Percentiles rank a stretch among this genome's conserved stretches.
Conservation (phyloP, 2,329 filamentous ascomycete genomes). For the Ceratocystis smalleyi region DNA sequence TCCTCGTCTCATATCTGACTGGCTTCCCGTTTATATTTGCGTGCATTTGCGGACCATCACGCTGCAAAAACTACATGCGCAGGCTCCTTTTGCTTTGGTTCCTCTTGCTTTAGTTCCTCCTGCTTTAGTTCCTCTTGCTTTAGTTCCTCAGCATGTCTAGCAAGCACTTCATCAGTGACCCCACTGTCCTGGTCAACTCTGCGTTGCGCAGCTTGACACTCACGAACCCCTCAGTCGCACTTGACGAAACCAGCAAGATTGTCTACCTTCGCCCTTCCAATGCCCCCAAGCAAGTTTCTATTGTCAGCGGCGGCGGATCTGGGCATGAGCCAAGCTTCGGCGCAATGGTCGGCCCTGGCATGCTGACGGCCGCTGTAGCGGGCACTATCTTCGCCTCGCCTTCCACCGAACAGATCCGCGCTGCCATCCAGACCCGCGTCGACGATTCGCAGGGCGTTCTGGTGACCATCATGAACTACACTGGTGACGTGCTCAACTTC, state of each 20-base stretch:
- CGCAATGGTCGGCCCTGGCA: constrained; percentile 66
- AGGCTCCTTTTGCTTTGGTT: not conserved
- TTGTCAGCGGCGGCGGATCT: constrained; percentile 76
- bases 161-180: constrained; percentile 85
- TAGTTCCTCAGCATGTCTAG: constrained; percentile 29
- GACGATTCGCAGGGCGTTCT: constrained; percentile 59
- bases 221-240: constrained; percentile 68
- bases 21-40: not conserved
- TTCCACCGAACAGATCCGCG: constrained; percentile 65
- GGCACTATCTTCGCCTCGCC: constrained; percentile 79
- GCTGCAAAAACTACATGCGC: not conserved
- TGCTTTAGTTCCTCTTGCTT: not conserved
- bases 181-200: constrained; percentile 58
- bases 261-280: constrained; percentile 52
- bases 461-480: constrained; percentile 94
- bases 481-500: constrained; percentile 79
- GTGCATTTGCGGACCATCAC: not conserved
- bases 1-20: not conserved
- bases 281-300: constrained; percentile 49
- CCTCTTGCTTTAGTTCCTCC: constrained; percentile 5
- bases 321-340: constrained; percentile 84
- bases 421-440: constrained; percentile 58
- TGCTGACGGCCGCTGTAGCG: constrained; percentile 68
- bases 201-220: constrained; percentile 64
- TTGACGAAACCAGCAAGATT: constrained; percentile 69